phyloP scores from a whole-genome alignment of 306 rosid species.

The Sesbania bispinosa region DNA sequence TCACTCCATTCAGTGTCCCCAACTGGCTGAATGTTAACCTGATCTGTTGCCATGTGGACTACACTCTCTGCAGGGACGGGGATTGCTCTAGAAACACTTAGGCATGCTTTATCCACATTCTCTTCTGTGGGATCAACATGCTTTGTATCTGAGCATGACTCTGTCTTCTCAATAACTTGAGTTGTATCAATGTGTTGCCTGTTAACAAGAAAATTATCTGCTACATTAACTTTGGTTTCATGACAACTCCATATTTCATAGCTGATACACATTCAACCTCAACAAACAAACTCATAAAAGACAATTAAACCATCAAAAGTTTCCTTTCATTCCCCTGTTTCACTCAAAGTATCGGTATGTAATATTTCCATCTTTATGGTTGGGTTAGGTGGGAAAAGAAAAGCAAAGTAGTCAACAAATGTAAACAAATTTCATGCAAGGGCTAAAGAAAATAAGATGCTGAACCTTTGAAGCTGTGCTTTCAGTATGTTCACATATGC shows the following conservation, averaged over 20 bases:
- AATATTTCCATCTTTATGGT: conserved; percentile 6
- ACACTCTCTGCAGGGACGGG: conserved; percentile 72
- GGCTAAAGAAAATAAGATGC: conserved; percentile 30
- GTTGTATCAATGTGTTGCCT: conserved; percentile 79
- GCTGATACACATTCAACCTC: not conserved
- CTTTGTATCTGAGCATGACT: conserved; percentile 87
- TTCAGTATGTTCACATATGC: conserved; percentile 73
- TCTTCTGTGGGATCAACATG: conserved; percentile 80
- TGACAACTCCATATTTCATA: conserved; percentile 14
- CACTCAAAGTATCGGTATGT: not conserved
- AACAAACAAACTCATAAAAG: not conserved
- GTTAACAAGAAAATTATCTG: conserved; percentile 26
- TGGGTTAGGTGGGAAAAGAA: not conserved
- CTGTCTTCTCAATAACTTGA: conserved; percentile 82
- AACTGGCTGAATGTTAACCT: conserved; percentile 54
- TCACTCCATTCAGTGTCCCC: conserved; percentile 89
- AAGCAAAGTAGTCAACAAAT: not conserved
- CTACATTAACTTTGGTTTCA: conserved; percentile 12
- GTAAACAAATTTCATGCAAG: not conserved
- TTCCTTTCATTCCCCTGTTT: conserved; percentile 3
- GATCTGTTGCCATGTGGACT: conserved; percentile 70
- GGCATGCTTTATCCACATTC: conserved; percentile 97
- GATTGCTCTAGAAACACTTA: conserved; percentile 68
- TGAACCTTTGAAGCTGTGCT: conserved; percentile 90
- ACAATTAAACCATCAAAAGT: not conserved